A percentile compares a stretch with the other conserved stretches of the same genome.
These are phyloP conservation scores for Conticribra guillardii DNA, from an alignment of 108 stramenopile genomes.

Conservation along the genomic window DNA sequence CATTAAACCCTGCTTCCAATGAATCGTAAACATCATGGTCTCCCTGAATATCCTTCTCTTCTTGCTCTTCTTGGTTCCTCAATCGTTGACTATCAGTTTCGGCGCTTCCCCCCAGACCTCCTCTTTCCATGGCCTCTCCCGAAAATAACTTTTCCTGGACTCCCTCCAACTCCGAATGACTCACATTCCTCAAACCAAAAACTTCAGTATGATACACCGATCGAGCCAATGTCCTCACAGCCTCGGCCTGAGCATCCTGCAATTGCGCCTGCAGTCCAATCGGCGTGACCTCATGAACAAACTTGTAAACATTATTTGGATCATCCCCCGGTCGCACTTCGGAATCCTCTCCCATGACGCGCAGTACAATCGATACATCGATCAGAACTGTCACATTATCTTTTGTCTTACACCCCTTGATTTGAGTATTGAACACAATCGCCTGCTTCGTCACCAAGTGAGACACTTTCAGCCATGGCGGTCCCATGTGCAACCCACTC, in stretches of 20 bases:
- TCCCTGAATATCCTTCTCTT: conserved; percentile 32
- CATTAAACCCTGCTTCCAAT: conserved; percentile 30
- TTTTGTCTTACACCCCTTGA: conserved; percentile 57
- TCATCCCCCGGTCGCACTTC: conserved; percentile 44
- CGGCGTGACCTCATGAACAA: conserved; percentile 65
- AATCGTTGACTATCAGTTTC: conserved; percentile 7
- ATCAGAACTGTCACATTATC: conserved; percentile 59
- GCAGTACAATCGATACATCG: conserved; percentile 50
- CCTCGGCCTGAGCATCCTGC: conserved; percentile 42
- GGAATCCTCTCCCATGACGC: conserved; percentile 56
- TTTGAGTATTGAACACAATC: conserved; percentile 49
- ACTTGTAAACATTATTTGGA: conserved; percentile 51
- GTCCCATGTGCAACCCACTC: conserved; percentile 49
- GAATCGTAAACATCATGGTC: conserved; percentile 38
- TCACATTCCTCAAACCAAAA: conserved; percentile 48
- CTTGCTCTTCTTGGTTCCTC: conserved; percentile 12
- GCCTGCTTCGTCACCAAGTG: conserved; percentile 56
- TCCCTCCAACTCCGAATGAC: conserved; percentile 14
- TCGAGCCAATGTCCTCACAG: conserved; percentile 50
- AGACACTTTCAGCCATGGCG: conserved; percentile 59
- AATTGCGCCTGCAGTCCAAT: conserved; percentile 53
- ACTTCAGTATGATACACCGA: conserved; percentile 59
- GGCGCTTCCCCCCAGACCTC: conserved; percentile 1
- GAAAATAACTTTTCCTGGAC: conserved; percentile 23
- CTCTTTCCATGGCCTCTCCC: conserved; percentile 15